Evolutionary conservation across 1,284 basidiomycete species (phyloP), one percentile per base, ranked within the genome.

Genomic region (Ceratobasidium sp.): DNA sequence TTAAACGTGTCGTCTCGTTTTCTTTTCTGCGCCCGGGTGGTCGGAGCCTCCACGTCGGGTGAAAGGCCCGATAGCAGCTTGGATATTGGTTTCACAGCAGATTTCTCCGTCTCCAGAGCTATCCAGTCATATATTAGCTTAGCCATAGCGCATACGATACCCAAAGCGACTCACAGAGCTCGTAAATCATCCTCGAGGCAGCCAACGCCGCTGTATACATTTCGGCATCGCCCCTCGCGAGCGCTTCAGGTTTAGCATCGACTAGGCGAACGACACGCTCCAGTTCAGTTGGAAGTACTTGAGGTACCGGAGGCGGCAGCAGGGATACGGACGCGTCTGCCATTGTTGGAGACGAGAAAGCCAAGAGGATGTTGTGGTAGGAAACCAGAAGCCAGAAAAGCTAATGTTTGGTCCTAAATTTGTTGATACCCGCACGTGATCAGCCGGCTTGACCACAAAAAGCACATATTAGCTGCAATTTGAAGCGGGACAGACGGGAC

Each of bases 121-220:
- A 74, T 34, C 14, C n/a, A n/a, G n/a, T n/a, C 18, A 53, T 23
- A n/a, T 30, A 26, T 28, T 5, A 50, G 46, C 41, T 10, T 30
- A 14, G 12, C 26, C 6, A 48, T 18, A 23, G 52, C 36, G 43
- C n/a, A 48, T 8, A 41, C 8, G 26, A 36, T 18, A 30, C 18
- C 5, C 23, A 50, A 23, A 48, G 28, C 53, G 43, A 77, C 90
- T 76, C 79, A 94, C 94, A 91, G 41, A 91, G 82, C 79, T 96
- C 91, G 76, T 95, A 96, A 28, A 94, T 81, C 77, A 86, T 88
- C 82, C 94, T 93, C 36, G 90, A 82, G 12, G 90, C 92, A 65
- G 82, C 78, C 53, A 95, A 81, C 21, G 93, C 90, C 70, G 87
- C 84, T 58, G 81, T 77, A 26, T 86, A 84, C 39, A 94, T 83